These are phyloP conservation scores for Suhomyces vadensis DNA, from an alignment of 805 yeast genomes.

Conservation along the genomic window DNA sequence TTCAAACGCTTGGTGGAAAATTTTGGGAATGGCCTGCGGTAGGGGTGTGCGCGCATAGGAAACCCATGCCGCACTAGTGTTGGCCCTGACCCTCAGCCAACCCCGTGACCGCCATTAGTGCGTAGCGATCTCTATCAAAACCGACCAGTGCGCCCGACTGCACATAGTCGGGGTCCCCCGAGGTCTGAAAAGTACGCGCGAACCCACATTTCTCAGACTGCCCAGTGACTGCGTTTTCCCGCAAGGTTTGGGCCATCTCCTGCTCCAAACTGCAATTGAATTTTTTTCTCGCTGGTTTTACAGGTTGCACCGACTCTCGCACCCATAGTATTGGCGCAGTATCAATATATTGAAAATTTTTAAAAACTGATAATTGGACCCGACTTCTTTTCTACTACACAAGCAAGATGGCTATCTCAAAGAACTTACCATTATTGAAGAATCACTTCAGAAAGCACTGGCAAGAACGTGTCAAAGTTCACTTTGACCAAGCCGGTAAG, in stretches of 20 bases:
- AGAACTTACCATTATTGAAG: constrained; percentile 98
- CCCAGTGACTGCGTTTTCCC: constrained; percentile 12
- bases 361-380: constrained; percentile 2
- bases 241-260: not conserved
- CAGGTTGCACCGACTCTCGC: constrained; percentile 1
- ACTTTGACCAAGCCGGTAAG: constrained; percentile 99
- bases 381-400: constrained; percentile 16
- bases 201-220: not conserved
- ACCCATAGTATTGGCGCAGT: constrained; percentile 5
- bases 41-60: constrained; percentile 1
- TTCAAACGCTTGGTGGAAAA: constrained; percentile 9
- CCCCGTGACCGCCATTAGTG: not conserved
- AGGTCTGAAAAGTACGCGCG: constrained; percentile 6
- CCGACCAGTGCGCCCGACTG: too few relatives aligned
- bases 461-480: constrained; percentile 99
- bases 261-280: constrained; percentile 1
- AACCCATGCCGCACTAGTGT: constrained; percentile 6
- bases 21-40: constrained; percentile 6
- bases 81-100: not conserved
- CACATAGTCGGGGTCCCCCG: not conserved
- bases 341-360: constrained; percentile 9
- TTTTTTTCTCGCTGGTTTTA: not conserved
- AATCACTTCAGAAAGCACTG: constrained; percentile 99
- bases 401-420: constrained; percentile 77
- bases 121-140: not conserved